Conservation (phyloP, 805 yeast genomes). For the Scheffersomyces amazonensis region DNA sequence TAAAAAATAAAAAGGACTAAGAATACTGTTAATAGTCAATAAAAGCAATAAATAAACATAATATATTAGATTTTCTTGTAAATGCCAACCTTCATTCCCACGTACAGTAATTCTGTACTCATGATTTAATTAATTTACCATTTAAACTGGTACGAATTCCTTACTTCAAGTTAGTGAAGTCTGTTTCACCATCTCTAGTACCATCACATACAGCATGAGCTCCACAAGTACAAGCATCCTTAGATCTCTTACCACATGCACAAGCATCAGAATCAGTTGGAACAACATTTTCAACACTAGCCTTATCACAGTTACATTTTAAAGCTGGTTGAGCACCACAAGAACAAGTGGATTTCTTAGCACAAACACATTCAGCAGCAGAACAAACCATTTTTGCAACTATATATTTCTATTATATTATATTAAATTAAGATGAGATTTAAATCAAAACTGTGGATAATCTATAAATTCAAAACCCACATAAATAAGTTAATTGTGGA, state of each 20-base stretch:
- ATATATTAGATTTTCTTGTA: too few relatives aligned
- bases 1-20: too few relatives aligned
- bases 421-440: too few relatives aligned
- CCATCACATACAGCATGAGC: conserved; percentile 34
- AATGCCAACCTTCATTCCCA: too few relatives aligned
- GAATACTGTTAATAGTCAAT: too few relatives aligned
- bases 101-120: too few relatives aligned
- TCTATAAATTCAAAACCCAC: too few relatives aligned
- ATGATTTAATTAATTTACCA: too few relatives aligned
- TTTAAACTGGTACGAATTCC: too few relatives aligned
- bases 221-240: conserved; percentile 56
- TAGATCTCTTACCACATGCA: conserved; percentile 57
- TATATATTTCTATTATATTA: too few relatives aligned
- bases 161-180: conserved; percentile 46
- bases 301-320: conserved; percentile 52
- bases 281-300: conserved; percentile 48
- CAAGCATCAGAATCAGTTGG: conserved; percentile 46
- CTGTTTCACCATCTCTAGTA: conserved; percentile 55
- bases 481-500: conserved; percentile 2
- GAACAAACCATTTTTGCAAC: conserved; percentile 33
- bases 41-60: too few relatives aligned
- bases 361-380: conserved; percentile 52
- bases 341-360: conserved; percentile 61
- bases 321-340: conserved; percentile 61
- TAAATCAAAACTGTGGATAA: too few relatives aligned